These are phyloP conservation scores for Thyridium curvatum DNA, from an alignment of 2,329 filamentous ascomycete species.

Conservation along the genomic window DNA sequence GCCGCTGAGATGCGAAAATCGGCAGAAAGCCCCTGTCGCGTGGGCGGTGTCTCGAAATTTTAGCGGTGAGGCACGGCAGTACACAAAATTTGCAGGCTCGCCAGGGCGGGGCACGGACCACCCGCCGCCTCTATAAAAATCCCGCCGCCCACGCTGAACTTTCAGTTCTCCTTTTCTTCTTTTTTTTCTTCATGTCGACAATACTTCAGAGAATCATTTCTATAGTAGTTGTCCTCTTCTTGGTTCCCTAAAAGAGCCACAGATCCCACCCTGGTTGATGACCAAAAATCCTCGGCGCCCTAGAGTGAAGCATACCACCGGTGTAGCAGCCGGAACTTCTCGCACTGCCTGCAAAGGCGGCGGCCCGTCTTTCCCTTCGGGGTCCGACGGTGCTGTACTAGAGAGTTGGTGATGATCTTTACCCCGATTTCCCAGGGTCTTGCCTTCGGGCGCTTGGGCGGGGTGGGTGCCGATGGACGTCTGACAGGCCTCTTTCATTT, in stretches of 20 bases:
- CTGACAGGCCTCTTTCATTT: constrained; percentile 64
- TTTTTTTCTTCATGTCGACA: constrained; percentile 55
- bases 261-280: constrained; percentile 96
- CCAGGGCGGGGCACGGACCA: constrained; percentile 11
- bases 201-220: constrained; percentile 87
- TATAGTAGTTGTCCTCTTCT: constrained; percentile 94
- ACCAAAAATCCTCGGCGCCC: constrained; percentile 77
- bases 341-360: constrained; percentile 56
- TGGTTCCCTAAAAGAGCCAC: constrained; percentile 88
- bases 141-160: constrained; percentile 18
- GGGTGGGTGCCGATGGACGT: constrained; percentile 84
- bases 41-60: constrained; percentile 15
- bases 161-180: constrained; percentile 31
- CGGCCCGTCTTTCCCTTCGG: constrained; percentile 27
- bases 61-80: constrained; percentile 28
- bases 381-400: constrained; percentile 54
- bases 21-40: too few species aligned
- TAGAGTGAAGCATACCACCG: constrained; percentile 64
- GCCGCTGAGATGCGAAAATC: too few species aligned
- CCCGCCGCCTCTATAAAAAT: constrained; percentile 11
- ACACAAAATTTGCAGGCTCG: constrained; percentile 9
- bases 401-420: constrained; percentile 92
- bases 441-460: constrained; percentile 69
- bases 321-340: constrained; percentile 26
- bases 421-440: constrained; percentile 59